phyloP scores from a whole-genome alignment of 2,329 filamentous ascomycete genomes.

The Diplodia corticola region DNA sequence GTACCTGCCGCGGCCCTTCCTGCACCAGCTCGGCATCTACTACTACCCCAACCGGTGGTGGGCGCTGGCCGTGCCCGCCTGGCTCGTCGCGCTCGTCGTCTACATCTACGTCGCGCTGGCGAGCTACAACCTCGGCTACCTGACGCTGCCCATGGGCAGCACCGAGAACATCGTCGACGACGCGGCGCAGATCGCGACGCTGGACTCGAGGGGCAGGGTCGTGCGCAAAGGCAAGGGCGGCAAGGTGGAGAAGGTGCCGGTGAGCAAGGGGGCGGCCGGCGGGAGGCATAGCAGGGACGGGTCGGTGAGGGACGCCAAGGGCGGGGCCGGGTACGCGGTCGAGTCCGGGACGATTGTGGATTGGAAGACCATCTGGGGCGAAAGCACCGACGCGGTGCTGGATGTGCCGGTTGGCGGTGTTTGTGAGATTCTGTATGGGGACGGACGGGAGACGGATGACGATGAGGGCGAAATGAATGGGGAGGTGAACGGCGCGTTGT shows the following conservation, averaged over 20 bases:
- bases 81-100: conserved; percentile 81
- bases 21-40: conserved; percentile 89
- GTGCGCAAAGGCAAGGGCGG: conserved; percentile 39
- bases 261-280: conserved; percentile 43
- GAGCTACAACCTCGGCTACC: conserved; percentile 82
- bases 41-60: conserved; percentile 99
- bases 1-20: conserved; percentile 86
- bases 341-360: conserved; percentile 53
- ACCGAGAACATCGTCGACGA: conserved; percentile 92
- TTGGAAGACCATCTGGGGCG: conserved; percentile 85
- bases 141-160: conserved; percentile 77
- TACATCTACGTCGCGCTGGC: conserved; percentile 95
- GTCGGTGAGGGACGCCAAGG: conserved; percentile 35
- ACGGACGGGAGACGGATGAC: conserved; percentile 45
- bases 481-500: background rate
- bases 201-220: conserved; percentile 64
- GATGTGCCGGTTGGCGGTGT: conserved; percentile 94
- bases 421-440: conserved; percentile 89
- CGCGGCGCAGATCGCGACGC: conserved; percentile 78
- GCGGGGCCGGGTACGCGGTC: conserved; percentile 35
- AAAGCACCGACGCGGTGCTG: conserved; percentile 95
- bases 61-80: conserved; percentile 88
- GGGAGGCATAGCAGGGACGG: conserved; percentile 29
- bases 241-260: conserved; percentile 42
- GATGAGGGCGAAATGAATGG: background rate